Conservation (phyloP, 225 moss, liverwort and hornwort species). For the Rhytidiadelphus loreus region DNA sequence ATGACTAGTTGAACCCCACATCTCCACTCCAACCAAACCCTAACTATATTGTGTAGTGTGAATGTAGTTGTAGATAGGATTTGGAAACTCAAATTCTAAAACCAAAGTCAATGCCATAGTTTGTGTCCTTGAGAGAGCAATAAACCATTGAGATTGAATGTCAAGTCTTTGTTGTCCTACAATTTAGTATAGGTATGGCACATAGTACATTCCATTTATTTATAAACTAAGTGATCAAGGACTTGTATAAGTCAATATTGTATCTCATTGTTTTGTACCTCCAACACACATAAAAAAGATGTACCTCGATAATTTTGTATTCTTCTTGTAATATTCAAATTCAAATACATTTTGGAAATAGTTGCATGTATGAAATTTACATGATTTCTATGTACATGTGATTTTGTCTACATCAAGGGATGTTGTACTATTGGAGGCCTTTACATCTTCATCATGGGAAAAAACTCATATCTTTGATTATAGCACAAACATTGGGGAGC, state of each 20-base stretch:
- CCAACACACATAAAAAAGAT: neutral
- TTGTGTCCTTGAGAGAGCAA: too few species aligned
- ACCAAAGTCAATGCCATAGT: too few species aligned
- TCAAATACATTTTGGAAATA: too few species aligned
- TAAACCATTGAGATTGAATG: neutral
- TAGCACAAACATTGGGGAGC: accelerated
- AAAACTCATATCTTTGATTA: neutral
- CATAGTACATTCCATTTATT: neutral
- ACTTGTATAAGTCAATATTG: neutral
- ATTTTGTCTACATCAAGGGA: neutral
- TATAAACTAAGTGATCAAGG: neutral
- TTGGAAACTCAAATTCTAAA: too few species aligned
- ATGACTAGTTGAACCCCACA: too few species aligned
- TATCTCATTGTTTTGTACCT: neutral
- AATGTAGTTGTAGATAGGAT: too few species aligned
- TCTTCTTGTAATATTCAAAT: neutral
- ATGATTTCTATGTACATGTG: neutral
- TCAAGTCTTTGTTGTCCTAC: accelerated
- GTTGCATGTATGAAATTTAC: neutral
- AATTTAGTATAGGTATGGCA: accelerated
- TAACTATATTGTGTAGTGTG: too few species aligned
- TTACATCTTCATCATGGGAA: neutral
- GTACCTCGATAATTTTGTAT: neutral
- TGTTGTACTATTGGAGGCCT: accelerated
- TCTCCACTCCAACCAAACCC: too few species aligned